Conservation (phyloP, 305 asterid species). For the Rubia balearica region DNA sequence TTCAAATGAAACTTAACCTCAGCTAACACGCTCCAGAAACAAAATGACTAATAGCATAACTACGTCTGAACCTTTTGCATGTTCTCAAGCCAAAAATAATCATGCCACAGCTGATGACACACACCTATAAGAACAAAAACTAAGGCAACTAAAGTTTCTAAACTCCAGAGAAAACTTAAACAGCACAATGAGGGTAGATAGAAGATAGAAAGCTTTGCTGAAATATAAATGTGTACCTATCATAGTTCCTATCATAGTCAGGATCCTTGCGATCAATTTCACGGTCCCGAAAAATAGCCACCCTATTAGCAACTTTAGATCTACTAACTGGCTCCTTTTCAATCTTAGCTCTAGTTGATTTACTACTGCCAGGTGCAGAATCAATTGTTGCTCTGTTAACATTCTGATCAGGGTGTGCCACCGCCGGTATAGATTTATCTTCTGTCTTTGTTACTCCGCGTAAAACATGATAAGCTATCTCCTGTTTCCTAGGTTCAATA, state of each 20-base stretch:
- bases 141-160: neutral
- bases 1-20: neutral
- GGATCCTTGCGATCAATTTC: conserved; percentile 94
- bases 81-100: neutral
- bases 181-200: no score
- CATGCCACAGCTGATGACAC: neutral
- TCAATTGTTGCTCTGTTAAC: conserved; percentile 54
- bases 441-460: conserved; percentile 45
- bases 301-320: conserved; percentile 56
- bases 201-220: neutral
- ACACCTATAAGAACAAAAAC: neutral
- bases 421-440: conserved; percentile 38
- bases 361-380: conserved; percentile 61
- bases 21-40: neutral
- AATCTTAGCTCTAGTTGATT: conserved; percentile 61
- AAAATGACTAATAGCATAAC: neutral
- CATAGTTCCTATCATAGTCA: conserved; percentile 88
- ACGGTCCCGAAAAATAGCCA: conserved; percentile 94
- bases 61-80: neutral
- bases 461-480: conserved; percentile 48
- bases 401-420: conserved; percentile 39
- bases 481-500: conserved; percentile 55
- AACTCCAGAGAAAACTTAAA: neutral
- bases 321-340: conserved; percentile 78
- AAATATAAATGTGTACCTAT: conserved; percentile 42